These are phyloP conservation scores for Primulina eburnea DNA, from an alignment of 257 asterid genomes.

Conservation along the genomic window DNA sequence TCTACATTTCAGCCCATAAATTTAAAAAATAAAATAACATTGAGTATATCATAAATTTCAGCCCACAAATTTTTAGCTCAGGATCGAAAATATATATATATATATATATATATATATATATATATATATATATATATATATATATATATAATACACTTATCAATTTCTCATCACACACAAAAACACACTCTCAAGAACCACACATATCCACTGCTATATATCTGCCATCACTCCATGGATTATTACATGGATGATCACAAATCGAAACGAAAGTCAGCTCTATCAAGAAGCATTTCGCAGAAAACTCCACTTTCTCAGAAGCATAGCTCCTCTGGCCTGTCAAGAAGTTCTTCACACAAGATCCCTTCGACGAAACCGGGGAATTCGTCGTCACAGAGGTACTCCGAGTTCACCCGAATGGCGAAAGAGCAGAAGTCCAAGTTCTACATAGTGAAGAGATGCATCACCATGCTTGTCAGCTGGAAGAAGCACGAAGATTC, in stretches of 20 bases:
- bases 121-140: no score
- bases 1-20: no score
- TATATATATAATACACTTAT: no score
- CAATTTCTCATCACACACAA: neutral
- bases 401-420: slow-evolving; percentile 52
- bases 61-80: no score
- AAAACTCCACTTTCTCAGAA: slow-evolving; percentile 41
- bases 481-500: slow-evolving; percentile 69
- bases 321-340: slow-evolving; percentile 38
- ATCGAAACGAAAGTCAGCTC: slow-evolving; percentile 29
- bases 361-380: slow-evolving; percentile 37
- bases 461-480: slow-evolving; percentile 75
- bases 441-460: slow-evolving; percentile 75
- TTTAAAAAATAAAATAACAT: no score
- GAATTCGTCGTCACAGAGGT: slow-evolving; percentile 44
- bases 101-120: no score
- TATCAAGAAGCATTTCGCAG: slow-evolving; percentile 53
- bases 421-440: slow-evolving; percentile 86
- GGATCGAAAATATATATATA: no score
- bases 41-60: no score
- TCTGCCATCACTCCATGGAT: neutral
- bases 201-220: neutral
- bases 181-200: neutral
- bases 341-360: slow-evolving; percentile 57
- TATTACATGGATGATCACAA: neutral